A percentile compares a stretch with the other conserved stretches of the same genome.
phyloP scores from a whole-genome alignment of 2,329 filamentous ascomycete genomes.

The Colletotrichum orbiculare region DNA sequence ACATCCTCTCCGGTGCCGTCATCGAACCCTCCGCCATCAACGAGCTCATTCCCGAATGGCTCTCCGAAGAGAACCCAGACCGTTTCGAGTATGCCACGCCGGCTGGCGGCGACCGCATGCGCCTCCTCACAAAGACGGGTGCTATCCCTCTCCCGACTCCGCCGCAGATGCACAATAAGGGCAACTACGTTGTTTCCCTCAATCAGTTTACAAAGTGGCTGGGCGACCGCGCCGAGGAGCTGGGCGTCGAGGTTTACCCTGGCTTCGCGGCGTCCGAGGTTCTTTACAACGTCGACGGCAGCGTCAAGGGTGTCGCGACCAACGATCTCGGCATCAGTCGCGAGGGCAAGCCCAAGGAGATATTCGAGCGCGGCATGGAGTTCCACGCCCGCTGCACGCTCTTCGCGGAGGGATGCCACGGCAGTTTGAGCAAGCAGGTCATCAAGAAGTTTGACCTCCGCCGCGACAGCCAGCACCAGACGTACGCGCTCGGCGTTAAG shows the following conservation, averaged over 20 bases:
- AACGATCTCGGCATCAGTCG: constrained; percentile 91
- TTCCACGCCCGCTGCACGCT: constrained; percentile 94
- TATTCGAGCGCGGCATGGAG: constrained; percentile 97
- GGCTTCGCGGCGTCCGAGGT: constrained; percentile 96
- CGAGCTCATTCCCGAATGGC: constrained; percentile 94
- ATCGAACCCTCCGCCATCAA: constrained; percentile 89
- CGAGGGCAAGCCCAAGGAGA: constrained; percentile 86
- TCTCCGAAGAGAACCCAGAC: constrained; percentile 86
- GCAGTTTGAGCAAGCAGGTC: constrained; percentile 93
- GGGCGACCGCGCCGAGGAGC: constrained; percentile 93
- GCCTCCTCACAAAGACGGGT: constrained; percentile 86
- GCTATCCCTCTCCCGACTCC: constrained; percentile 86
- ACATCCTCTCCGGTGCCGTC: constrained; percentile 96
- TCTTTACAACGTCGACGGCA: constrained; percentile 86
- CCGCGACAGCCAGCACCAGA: constrained; percentile 90
- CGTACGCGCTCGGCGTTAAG: constrained; percentile 93
- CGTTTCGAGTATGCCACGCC: constrained; percentile 90
- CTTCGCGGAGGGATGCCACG: constrained; percentile 95
- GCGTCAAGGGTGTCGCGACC: constrained; percentile 92
- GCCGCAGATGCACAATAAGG: constrained; percentile 97
- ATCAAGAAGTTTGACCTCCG: constrained; percentile 94
- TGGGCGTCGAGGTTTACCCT: constrained; percentile 95
- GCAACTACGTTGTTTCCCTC: constrained; percentile 96
- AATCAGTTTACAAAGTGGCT: constrained; percentile 98
- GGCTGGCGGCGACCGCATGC: constrained; percentile 87